Evolutionary conservation across 2,329 filamentous ascomycete genomes (phyloP).

Genomic region (Alternaria arbusti): DNA sequence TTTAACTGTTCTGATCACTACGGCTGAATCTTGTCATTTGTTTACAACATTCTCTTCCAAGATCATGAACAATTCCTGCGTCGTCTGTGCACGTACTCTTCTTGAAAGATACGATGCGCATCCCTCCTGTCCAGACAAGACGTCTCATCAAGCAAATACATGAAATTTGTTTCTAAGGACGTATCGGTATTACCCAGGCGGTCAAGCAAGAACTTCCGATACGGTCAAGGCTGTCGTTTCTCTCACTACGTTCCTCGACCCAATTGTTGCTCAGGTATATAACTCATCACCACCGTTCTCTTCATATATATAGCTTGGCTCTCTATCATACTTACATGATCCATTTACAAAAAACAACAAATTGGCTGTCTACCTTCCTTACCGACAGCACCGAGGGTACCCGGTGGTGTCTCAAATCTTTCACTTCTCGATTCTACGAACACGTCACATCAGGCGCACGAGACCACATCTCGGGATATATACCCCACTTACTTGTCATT

Average conservation of each 20-base stretch:
- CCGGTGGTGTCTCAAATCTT: background rate
- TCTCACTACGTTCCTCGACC: background rate
- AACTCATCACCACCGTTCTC: background rate
- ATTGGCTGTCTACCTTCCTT: background rate
- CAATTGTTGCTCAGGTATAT: background rate
- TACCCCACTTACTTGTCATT: background rate
- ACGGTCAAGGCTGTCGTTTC: background rate
- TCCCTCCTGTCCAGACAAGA: background rate
- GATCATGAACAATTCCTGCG: background rate
- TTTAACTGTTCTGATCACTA: background rate
- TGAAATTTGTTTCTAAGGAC: background rate
- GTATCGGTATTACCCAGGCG: background rate
- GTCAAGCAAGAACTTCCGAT: background rate
- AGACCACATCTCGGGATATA: background rate
- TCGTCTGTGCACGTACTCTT: background rate
- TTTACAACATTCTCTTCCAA: background rate
- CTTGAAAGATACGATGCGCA: background rate
- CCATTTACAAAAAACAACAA: background rate
- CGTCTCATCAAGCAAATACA: background rate
- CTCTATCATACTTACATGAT: background rate
- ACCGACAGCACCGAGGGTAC: background rate
- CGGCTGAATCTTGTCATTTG: background rate
- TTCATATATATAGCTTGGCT: background rate
- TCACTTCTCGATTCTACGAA: conserved; percentile 1
- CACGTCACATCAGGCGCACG: background rate